Evolutionary conservation across 1,139 yeast genomes (phyloP), one percentile per base, ranked within the genome.

Genomic region (Yarrowia galli): DNA sequence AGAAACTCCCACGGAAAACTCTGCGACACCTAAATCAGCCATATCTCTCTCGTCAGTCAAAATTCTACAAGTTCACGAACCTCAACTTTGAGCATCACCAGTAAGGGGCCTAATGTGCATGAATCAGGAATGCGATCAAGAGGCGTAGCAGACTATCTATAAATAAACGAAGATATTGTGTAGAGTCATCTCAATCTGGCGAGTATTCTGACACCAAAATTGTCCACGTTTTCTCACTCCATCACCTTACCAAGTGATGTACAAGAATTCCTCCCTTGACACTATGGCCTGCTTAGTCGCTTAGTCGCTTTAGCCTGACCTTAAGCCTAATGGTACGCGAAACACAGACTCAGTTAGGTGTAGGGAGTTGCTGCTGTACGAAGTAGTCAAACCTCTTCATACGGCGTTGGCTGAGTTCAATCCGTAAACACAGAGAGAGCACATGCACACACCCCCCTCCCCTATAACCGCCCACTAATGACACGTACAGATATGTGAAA

Each of bases 11-110:
- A 20, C 16, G 46, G 46, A 38, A n/a, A 38, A 38, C 42, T 38
- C 20, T 16, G 28, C 28, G 28, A 25, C 7, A 25, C 28, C 28
- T 4, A 3, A 38, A n/a, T 20, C 13, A 9, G 23, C 45, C n/a
- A 22, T 15, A 8, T 3, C 49, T 45, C 49, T 22, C n/a, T 28
- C 49, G 49, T 10, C 18, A 45, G 49, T 18, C 23, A 15, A 45
- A 45, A 7, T 28, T 45, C 13, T 15, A 12, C 16, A 15, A 15
- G n/a, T 20, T 5, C 46, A 13, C 18, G 51, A 16, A 25, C 32
- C 35, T 46, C 51, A 46, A 46, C 35, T 25, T 46, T 46, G 51
- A 46, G 32, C 20, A 16, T 16, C 20, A 16, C 15, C 51, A 45
- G 49, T 23, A 46, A 46, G 51, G 51, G 51, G 35, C 10, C 20